phyloP scores from a whole-genome alignment of 1,139 yeast species.

The Hansenula lynferdii region DNA sequence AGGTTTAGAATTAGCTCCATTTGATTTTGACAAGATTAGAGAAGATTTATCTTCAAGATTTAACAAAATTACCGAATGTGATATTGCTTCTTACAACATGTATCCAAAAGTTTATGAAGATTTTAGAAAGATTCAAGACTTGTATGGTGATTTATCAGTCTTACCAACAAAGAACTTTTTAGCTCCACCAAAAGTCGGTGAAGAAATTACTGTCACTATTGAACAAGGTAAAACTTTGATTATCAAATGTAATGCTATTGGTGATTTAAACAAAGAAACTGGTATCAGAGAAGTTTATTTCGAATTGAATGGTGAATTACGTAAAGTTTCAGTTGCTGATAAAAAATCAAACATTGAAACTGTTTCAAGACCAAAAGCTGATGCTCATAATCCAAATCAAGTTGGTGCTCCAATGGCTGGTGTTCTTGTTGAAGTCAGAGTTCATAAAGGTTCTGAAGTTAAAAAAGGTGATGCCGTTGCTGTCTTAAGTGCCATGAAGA shows the following conservation, averaged over 20 bases:
- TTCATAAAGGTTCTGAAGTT: constrained; percentile 80
- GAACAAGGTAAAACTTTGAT: constrained; percentile 94
- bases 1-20: constrained; percentile 81
- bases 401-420: constrained; percentile 99
- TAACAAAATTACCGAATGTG: constrained; percentile 69
- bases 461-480: constrained; percentile 97
- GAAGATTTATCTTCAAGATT: constrained; percentile 68
- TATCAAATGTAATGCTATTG: constrained; percentile 87
- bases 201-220: constrained; percentile 84
- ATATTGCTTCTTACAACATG: constrained; percentile 94
- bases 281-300: constrained; percentile 97
- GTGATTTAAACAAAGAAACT: constrained; percentile 78
- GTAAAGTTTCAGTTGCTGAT: constrained; percentile 91
- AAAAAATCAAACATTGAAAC: constrained; percentile 81
- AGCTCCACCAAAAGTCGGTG: constrained; percentile 81
- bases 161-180: constrained; percentile 90
- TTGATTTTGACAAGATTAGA: constrained; percentile 66
- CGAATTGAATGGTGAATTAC: constrained; percentile 96
- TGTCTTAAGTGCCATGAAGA: constrained; percentile 97
- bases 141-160: constrained; percentile 89
- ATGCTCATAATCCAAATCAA: constrained; percentile 78
- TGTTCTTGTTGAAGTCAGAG: constrained; percentile 92
- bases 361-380: constrained; percentile 87
- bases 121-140: constrained; percentile 66
- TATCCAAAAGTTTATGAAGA: constrained; percentile 96